A percentile compares a stretch with the other conserved stretches of the same genome.
These are phyloP conservation scores for Saccharomyces jurei DNA, from an alignment of 805 yeast species.

Conservation along the genomic window DNA sequence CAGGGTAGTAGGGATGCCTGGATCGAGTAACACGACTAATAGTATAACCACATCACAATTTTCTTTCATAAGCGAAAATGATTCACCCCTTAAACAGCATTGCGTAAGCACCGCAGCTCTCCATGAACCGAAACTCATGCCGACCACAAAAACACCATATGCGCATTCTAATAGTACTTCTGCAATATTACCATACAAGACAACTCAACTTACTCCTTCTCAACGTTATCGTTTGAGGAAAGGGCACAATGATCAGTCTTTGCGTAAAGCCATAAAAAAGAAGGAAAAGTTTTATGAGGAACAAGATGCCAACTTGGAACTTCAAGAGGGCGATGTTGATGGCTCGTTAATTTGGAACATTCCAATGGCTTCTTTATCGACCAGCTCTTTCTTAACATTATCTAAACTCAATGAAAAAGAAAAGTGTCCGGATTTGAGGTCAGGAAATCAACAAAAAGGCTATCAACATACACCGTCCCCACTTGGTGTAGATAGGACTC, in stretches of 20 bases:
- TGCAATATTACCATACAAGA: slow-evolving; percentile 13
- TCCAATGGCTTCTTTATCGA: slow-evolving; percentile 36
- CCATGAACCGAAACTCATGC: not conserved
- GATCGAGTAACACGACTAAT: not conserved
- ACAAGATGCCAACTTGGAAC: slow-evolving; percentile 5
- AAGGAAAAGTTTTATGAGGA: slow-evolving; percentile 32
- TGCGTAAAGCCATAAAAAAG: slow-evolving; percentile 24
- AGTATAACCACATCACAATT: not conserved
- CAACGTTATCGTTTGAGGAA: slow-evolving; percentile 33
- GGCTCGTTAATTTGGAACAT: slow-evolving; percentile 42
- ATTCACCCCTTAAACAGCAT: not conserved
- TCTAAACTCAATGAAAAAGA: not conserved
- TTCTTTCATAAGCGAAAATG: not conserved
- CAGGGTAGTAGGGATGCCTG: not conserved
- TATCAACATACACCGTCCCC: not conserved
- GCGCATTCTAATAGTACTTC: slow-evolving; percentile 14
- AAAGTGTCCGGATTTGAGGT: not conserved
- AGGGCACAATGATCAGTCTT: slow-evolving; percentile 26
- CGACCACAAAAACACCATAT: slow-evolving; percentile 3
- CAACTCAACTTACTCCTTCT: slow-evolving; percentile 30
- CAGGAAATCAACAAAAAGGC: too few species aligned
- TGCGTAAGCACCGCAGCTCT: not conserved
- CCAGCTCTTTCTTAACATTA: slow-evolving; percentile 17
- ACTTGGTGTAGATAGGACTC: not conserved
- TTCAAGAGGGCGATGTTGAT: slow-evolving; percentile 29